A percentile compares a stretch with the other conserved stretches of the same genome.
Evolutionary conservation across 2,329 filamentous ascomycete genomes (phyloP).

Genomic region (Raffaelea ambrosiae): DNA sequence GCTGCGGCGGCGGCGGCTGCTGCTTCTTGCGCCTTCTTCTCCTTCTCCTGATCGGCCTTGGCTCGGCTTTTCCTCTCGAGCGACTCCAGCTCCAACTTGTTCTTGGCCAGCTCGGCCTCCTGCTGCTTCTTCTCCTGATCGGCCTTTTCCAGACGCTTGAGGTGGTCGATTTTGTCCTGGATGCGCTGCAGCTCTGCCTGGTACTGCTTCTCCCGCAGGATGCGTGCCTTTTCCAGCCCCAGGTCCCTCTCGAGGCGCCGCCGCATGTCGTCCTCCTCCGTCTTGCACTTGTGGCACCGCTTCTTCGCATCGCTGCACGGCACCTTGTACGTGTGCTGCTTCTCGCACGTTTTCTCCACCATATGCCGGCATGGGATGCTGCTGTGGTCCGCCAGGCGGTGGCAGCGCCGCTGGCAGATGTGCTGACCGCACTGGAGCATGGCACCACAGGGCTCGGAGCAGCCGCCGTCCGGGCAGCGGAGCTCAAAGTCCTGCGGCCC

Average conservation of each 20-base stretch:
- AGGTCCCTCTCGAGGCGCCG: constrained; percentile 33
- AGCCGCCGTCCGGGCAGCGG: constrained; percentile 63
- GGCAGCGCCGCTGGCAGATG: constrained; percentile 51
- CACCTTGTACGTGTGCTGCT: constrained; percentile 39
- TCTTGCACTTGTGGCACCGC: constrained; percentile 42
- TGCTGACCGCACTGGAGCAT: constrained; percentile 51
- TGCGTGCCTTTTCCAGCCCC: constrained; percentile 41
- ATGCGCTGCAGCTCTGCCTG: constrained; percentile 34
- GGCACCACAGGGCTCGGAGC: constrained; percentile 38
- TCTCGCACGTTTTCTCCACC: constrained; percentile 38
- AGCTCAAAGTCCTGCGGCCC: constrained; percentile 49
- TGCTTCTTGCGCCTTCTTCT: constrained; percentile 6
- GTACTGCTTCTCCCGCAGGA: constrained; percentile 35
- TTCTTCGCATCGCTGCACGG: constrained; percentile 31
- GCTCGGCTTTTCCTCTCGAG: constrained; percentile 17
- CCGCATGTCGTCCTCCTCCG: constrained; percentile 36
- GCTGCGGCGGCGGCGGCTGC: neutral
- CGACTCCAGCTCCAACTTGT: constrained; percentile 34
- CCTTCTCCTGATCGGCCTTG: constrained; percentile 12
- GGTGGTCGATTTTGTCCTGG: constrained; percentile 44
- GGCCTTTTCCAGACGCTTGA: constrained; percentile 33
- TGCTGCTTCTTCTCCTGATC: constrained; percentile 25
- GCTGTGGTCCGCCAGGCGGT: constrained; percentile 51
- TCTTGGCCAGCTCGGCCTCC: constrained; percentile 29
- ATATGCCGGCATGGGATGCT: constrained; percentile 26